Conservation (phyloP, 1,139 yeast genomes). For the Kodamaea sp. region DNA sequence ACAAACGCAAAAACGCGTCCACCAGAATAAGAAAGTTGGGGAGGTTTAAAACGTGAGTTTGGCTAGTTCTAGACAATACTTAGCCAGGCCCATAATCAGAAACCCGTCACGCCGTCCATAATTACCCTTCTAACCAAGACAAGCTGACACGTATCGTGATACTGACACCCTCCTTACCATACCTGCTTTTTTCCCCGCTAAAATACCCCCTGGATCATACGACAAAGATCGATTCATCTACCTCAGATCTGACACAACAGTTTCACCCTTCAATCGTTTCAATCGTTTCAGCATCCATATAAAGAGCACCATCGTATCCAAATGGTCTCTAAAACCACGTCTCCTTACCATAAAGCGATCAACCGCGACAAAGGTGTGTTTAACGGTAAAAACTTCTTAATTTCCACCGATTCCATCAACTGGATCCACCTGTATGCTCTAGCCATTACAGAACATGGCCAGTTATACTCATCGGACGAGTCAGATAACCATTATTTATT, state of each 20-base stretch:
- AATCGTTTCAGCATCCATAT: neutral
- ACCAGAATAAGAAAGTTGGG: too few species aligned
- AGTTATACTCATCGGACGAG: slow-evolving; percentile 38
- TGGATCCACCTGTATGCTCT: slow-evolving; percentile 39
- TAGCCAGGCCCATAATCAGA: too few species aligned
- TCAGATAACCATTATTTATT: slow-evolving; percentile 35
- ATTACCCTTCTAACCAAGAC: too few species aligned
- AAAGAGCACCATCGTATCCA: neutral
- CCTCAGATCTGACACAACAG: too few species aligned
- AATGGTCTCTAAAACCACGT: slow-evolving; percentile 1
- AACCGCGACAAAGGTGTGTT: slow-evolving; percentile 39
- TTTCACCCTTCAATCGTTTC: too few species aligned
- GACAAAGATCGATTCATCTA: neutral
- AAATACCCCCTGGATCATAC: neutral
- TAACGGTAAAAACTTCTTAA: slow-evolving; percentile 35
- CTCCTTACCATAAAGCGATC: slow-evolving; percentile 35
- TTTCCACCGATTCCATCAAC: slow-evolving; percentile 40
- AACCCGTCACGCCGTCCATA: too few species aligned
- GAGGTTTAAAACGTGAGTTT: too few species aligned
- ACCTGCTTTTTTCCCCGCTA: too few species aligned
- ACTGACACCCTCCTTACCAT: too few species aligned
- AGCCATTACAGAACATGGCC: slow-evolving; percentile 40
- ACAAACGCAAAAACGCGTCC: too few species aligned
- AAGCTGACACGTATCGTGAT: too few species aligned
- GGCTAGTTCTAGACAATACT: too few species aligned